Base-by-base conservation (phyloP, 345 rosid species). In the Syzygium oleosum region DNA sequence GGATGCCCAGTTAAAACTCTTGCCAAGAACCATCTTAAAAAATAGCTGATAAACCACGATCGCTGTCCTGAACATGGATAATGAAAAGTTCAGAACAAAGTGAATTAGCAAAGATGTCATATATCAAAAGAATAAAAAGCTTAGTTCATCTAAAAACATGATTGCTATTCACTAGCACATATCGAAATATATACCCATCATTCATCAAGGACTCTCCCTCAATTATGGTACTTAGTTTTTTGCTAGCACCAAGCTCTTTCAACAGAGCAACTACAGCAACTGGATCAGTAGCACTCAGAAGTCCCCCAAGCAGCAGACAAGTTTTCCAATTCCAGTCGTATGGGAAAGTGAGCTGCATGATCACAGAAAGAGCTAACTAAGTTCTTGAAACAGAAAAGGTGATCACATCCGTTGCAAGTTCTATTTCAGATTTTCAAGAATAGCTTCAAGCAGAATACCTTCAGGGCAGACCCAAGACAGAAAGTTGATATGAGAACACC, bases 201-300 rank as follows among this genome's bases (percentile, higher is more conserved):
- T 96, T 98, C 99, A 98, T 98, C 90, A 98, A 88, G 63, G 99
- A 98, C 88, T 98, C 99, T 84, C 99, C 99, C 92, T 98, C 99
- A 88, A 98, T 98, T 84, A 98, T 90, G 15, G 99, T 96, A 92
- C 91, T 96, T 88, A 98, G 90, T 91, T 98, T 98, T 92, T 98
- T 98, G 92, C 99, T 98, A 63, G 99, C 98, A 89, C 99, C 99
- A 91, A 98, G 99, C 85, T 98, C 99, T 89, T 94, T 98, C 86
- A 98, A 89, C 87, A 98, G 90, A 90, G 99, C 98, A 89, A 98
- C 99, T 87, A 98, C 99, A 88, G 99, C 99, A 54, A 96, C 99
- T 85, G 99, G 99, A 93, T 98, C 99, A 15, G 99, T 96, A 85
- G 99, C 99, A 95, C 99, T 96, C 88, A 96, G 88, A 89, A 96